Conservation (phyloP, 1,284 basidiomycete genomes). For the Cryptococcus hybrid region DNA sequence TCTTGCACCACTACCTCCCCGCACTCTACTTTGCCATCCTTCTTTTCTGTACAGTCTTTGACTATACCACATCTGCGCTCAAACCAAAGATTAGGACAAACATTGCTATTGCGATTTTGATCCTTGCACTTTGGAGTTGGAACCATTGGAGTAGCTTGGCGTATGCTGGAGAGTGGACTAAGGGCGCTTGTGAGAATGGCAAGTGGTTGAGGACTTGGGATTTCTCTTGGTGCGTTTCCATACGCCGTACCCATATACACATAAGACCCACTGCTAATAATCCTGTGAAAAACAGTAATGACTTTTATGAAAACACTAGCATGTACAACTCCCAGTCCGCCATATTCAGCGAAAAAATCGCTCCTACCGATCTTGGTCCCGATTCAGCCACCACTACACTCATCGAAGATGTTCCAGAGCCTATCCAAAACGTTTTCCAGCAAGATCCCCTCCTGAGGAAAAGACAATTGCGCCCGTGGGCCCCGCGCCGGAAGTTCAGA, state of each 20-base stretch:
- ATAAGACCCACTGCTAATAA: constrained; percentile 1
- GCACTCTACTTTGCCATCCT: constrained; percentile 93
- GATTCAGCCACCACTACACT: constrained; percentile 14
- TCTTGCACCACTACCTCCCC: constrained; percentile 97
- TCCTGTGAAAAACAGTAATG: constrained; percentile 18
- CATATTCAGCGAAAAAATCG: constrained; percentile 26
- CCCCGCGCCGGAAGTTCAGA: constrained; percentile 39
- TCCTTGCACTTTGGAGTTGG: constrained; percentile 76
- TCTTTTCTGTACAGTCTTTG: constrained; percentile 74
- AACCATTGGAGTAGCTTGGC: constrained; percentile 75
- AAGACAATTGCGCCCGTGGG: constrained; percentile 43
- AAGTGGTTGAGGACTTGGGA: constrained; percentile 94
- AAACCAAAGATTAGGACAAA: constrained; percentile 74
- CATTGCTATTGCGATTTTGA: constrained; percentile 67
- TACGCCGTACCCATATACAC: constrained; percentile 29
- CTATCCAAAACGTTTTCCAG: constrained; percentile 47
- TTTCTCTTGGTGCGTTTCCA: constrained; percentile 72
- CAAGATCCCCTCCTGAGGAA: constrained; percentile 41
- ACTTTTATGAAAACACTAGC: constrained; percentile 41
- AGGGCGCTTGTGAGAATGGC: constrained; percentile 67
- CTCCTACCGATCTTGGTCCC: constrained; percentile 18
- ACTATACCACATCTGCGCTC: constrained; percentile 75
- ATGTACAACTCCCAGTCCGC: constrained; percentile 27
- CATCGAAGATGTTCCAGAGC: constrained; percentile 45
- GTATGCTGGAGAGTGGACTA: constrained; percentile 89